Base-by-base conservation (phyloP, 768 basidiomycete species). In the Agrocybe chaxingu region DNA sequence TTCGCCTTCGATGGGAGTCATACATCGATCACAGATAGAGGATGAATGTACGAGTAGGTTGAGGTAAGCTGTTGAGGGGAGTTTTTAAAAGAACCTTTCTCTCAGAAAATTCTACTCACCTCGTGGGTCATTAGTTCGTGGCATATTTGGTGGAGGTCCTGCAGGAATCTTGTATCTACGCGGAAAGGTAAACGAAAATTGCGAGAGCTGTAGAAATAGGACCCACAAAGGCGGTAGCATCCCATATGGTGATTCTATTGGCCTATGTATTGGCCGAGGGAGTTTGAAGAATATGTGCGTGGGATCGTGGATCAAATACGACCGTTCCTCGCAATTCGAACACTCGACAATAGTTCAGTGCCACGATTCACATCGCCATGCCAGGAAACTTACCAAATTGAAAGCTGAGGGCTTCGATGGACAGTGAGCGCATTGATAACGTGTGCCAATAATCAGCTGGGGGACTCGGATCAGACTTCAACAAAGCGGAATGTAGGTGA, bases 351-450 rank as follows among this genome's bases (percentile, higher is more conserved):
- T 12, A 8, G 2, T 30, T 48, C 39, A 35, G 38, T 42, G 47
- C 31, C 34, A 49, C 55, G 19, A 36, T 37, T 48, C 42, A 18
- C 40, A 8, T 29, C n/a, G 31, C 6, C 12, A 44, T 43, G 38
- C 31, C 45, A n/a, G 13, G 32, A 51, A 34, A 43, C 37, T 24
- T 62, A 96, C 94, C 61, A 97, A 68, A 63, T 79, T 95, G 65
- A 81, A 94, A 8, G 81, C 65, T 13, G 69, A 70, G 0, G 91
- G 84, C 35, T 72, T 73, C 3, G 93, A 93, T 0, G 91, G 81
- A 60, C 95, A 98, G 53, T 85, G 87, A 10, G 87, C 91, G 62
- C 95, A 98, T 62, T 97, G 94, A 64, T 87, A 98, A 38, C 94
- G 76, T 41, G 79, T 70, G 4, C 95, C 93, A 45, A 82, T 66